A percentile compares a stretch with the other conserved stretches of the same genome.
phyloP scores from a whole-genome alignment of 2,329 filamentous ascomycete species.

The Oidium heveae region DNA sequence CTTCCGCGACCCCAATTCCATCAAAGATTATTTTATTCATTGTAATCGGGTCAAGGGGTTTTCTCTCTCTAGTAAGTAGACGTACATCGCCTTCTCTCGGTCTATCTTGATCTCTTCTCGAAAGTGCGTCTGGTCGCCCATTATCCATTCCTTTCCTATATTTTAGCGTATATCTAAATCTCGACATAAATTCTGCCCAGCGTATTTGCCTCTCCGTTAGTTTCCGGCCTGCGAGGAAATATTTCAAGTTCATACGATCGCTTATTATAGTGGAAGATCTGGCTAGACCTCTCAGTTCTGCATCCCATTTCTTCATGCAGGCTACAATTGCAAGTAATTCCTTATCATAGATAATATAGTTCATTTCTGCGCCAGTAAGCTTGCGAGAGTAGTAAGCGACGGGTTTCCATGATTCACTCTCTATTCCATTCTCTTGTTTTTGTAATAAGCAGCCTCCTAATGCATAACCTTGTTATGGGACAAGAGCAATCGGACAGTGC shows the following conservation, averaged over 20 bases:
- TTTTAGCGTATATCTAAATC: background rate
- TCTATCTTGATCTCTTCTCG: background rate
- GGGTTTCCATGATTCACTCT: background rate
- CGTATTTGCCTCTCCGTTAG: background rate
- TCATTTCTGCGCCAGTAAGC: background rate
- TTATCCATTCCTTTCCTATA: background rate
- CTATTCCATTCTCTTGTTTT: background rate
- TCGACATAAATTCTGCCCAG: background rate
- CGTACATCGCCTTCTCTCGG: background rate
- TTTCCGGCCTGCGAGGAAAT: too few relatives aligned
- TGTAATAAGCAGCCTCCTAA: background rate
- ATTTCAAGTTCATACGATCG: too few relatives aligned
- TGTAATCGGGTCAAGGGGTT: background rate
- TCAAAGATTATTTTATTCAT: background rate
- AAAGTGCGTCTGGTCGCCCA: background rate
- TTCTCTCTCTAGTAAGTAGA: background rate
- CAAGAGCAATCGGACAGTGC: too few relatives aligned
- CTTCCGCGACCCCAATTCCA: background rate
- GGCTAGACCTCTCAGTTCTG: too few relatives aligned
- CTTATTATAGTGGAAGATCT: too few relatives aligned
- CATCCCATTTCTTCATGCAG: too few relatives aligned
- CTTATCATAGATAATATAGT: background rate
- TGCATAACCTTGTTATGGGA: too few relatives aligned
- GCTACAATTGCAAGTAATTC: too few relatives aligned
- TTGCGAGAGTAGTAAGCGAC: background rate